Conservation (phyloP, 768 basidiomycete species). For the Mycena pura region DNA sequence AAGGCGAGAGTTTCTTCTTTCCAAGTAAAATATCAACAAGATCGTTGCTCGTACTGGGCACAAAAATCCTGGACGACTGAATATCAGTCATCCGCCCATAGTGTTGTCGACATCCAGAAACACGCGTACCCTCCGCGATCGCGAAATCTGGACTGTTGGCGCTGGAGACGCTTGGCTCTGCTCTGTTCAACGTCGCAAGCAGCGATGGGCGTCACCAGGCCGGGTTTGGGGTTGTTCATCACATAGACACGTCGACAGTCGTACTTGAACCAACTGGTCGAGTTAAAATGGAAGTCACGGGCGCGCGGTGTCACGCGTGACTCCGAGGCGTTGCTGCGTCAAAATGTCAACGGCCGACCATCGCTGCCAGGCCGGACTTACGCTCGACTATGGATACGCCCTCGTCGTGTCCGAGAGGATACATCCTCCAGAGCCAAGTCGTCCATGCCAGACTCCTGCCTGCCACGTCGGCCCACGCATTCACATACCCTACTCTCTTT, state of each 20-base stretch:
- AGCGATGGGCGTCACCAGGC: constrained; percentile 8
- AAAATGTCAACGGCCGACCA: too few relatives aligned
- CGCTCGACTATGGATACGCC: neutral
- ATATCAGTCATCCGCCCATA: neutral
- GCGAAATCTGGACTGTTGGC: constrained; percentile 70
- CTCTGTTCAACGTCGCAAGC: constrained; percentile 59
- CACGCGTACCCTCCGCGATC: constrained; percentile 67
- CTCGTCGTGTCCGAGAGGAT: constrained; percentile 35
- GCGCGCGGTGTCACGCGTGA: constrained; percentile 1
- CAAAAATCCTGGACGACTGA: constrained; percentile 44
- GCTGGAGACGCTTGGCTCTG: constrained; percentile 62
- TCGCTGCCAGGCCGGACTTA: too few relatives aligned
- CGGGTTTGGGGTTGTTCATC: constrained; percentile 13
- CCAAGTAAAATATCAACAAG: constrained; percentile 49
- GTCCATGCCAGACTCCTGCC: constrained; percentile 63
- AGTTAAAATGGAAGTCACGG: too few relatives aligned
- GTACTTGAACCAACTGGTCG: neutral
- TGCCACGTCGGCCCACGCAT: constrained; percentile 52
- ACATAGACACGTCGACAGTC: neutral
- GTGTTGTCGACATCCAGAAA: neutral
- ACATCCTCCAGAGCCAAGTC: constrained; percentile 59
- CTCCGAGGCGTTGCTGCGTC: too few relatives aligned
- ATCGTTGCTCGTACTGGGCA: constrained; percentile 47
- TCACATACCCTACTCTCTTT: constrained; percentile 66
- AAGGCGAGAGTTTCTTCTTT: constrained; percentile 4